Percentiles rank a stretch among this genome's conserved stretches.
Conservation (phyloP, 345 rosid genomes). For the Tarenaya hassleriana region DNA sequence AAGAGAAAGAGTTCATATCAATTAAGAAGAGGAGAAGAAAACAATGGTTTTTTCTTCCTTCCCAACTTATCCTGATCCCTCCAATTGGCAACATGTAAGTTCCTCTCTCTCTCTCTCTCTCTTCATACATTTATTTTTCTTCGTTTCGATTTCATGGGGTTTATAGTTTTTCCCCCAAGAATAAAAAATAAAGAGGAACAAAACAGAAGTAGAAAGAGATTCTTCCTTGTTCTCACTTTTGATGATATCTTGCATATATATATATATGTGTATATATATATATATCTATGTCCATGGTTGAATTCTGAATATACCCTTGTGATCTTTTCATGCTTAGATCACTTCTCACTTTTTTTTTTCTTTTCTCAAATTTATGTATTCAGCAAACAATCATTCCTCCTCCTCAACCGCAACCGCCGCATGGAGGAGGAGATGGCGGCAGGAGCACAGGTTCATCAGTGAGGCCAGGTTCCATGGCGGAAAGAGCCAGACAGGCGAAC, state of each 20-base stretch:
- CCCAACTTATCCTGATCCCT: constrained; percentile 94
- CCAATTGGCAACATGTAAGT: constrained; percentile 95
- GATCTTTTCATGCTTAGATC: not conserved
- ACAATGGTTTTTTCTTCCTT: constrained; percentile 85
- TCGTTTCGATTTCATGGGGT: constrained; percentile 8
- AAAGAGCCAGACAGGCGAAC: constrained; percentile 68
- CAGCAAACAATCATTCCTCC: constrained; percentile 31
- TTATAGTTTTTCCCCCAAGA: not conserved
- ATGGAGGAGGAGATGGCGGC: constrained; percentile 49
- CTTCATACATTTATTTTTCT: too few species aligned
- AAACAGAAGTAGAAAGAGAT: constrained; percentile 20
- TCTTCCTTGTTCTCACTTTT: too few species aligned
- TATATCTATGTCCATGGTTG: constrained; percentile 6
- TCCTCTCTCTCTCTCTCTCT: constrained; percentile 15
- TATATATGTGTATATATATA: not conserved
- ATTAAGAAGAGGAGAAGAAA: constrained; percentile 33
- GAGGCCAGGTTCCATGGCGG: constrained; percentile 69
- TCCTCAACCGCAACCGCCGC: constrained; percentile 25
- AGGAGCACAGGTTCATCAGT: constrained; percentile 24
- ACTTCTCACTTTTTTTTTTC: constrained; percentile 16
- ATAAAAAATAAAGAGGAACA: constrained; percentile 10
- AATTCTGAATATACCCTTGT: constrained; percentile 33
- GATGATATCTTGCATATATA: constrained; percentile 21
- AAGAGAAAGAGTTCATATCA: constrained; percentile 36
- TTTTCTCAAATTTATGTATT: constrained; percentile 14